Conservation (phyloP, 78 protist genomes). For the slime mould (Dictyostelium discoideum) region dicty_2.7 NC_007091.3:2395501-2396000, state of each 20-base stretch:
- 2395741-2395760: neutral
- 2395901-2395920: no score
- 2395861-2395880: conserved; percentile 56
- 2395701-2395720: neutral
- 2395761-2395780: conserved; percentile 11
- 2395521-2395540: no score
- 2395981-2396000: conserved; percentile 49
- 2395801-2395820: neutral
- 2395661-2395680: no score
- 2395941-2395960: neutral
- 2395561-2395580: no score
- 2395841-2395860: neutral
- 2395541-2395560: neutral
- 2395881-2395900: no score
- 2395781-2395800: neutral
- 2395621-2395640: no score
- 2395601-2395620: neutral
- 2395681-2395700: neutral
- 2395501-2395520: neutral
- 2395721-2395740: neutral
- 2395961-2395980: conserved; percentile 43
- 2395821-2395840: neutral
- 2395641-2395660: neutral
- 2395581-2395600: neutral
- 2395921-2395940: neutral